A percentile compares a stretch with the other conserved stretches of the same genome.
Evolutionary conservation across 2,329 filamentous ascomycete species (phyloP).

Genomic region (Blastomyces gilchristii): DNA sequence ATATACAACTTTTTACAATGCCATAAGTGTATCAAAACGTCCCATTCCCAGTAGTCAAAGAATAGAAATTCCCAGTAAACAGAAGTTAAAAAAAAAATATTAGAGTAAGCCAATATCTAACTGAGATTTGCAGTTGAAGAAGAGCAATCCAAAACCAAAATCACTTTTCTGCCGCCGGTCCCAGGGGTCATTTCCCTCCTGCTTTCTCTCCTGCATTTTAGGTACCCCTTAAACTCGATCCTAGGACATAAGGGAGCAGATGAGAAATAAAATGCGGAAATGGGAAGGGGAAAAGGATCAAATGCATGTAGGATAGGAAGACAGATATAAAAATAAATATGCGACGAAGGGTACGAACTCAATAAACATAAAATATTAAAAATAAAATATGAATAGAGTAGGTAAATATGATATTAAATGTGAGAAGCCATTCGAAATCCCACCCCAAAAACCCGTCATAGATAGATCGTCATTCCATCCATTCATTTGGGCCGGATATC

Average conservation of each 20-base stretch:
- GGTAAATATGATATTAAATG: background rate
- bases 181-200: background rate
- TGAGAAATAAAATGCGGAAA: background rate
- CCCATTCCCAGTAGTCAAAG: too few relatives aligned
- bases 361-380: background rate
- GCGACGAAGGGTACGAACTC: background rate
- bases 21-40: too few relatives aligned
- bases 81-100: too few relatives aligned
- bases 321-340: background rate
- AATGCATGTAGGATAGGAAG: background rate
- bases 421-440: background rate
- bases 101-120: background rate
- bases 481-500: background rate
- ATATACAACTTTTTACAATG: too few relatives aligned
- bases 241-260: background rate
- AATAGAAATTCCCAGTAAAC: too few relatives aligned
- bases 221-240: background rate
- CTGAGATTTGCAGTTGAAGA: background rate
- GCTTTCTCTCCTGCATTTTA: background rate
- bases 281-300: background rate
- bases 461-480: background rate
- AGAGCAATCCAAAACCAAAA: background rate
- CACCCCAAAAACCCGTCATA: background rate
- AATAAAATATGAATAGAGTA: background rate
- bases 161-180: background rate